These are phyloP conservation scores for Pestalotiopsis sp. DNA, from an alignment of 2,329 filamentous ascomycete genomes.

Conservation along the genomic window DNA sequence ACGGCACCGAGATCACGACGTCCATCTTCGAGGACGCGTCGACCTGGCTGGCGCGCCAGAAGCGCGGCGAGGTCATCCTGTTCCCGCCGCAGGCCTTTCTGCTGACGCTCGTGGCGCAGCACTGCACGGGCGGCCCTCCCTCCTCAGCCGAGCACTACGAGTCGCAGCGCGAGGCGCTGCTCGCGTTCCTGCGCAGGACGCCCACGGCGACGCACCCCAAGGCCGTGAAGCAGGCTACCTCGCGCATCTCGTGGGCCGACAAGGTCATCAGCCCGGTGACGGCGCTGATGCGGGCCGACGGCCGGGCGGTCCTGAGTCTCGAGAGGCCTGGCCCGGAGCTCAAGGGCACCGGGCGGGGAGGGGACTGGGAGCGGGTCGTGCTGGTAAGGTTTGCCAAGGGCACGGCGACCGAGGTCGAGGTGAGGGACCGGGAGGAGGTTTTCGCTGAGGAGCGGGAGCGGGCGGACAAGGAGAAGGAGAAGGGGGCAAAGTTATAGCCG, in stretches of 20 bases:
- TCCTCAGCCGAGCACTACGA: slow-evolving; percentile 42
- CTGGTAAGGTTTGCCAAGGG: slow-evolving; percentile 55
- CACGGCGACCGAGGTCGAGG: slow-evolving; percentile 55
- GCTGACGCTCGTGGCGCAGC: slow-evolving; percentile 58
- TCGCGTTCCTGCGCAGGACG: slow-evolving; percentile 51
- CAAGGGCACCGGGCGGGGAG: slow-evolving; percentile 46
- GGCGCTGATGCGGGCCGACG: slow-evolving; percentile 46
- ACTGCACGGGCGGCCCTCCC: slow-evolving; percentile 45
- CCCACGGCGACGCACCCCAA: slow-evolving; percentile 44
- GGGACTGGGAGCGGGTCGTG: slow-evolving; percentile 63
- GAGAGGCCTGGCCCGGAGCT: slow-evolving; percentile 62
- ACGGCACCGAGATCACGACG: slow-evolving; percentile 71
- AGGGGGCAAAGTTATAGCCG: slow-evolving; percentile 8
- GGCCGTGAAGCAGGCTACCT: slow-evolving; percentile 42
- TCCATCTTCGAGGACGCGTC: slow-evolving; percentile 74
- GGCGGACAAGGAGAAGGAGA: not conserved
- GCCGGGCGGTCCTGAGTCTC: slow-evolving; percentile 55
- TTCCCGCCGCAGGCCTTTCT: slow-evolving; percentile 90
- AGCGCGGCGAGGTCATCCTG: slow-evolving; percentile 71
- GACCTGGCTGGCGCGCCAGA: slow-evolving; percentile 69
- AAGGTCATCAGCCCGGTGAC: slow-evolving; percentile 63
- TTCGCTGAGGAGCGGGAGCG: slow-evolving; percentile 44
- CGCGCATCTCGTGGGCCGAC: slow-evolving; percentile 56
- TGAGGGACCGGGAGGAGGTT: slow-evolving; percentile 52
- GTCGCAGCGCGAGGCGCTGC: slow-evolving; percentile 53